phyloP scores from a whole-genome alignment of 2,329 filamentous ascomycete species.

The Cadophora luteo-olivacea region DNA sequence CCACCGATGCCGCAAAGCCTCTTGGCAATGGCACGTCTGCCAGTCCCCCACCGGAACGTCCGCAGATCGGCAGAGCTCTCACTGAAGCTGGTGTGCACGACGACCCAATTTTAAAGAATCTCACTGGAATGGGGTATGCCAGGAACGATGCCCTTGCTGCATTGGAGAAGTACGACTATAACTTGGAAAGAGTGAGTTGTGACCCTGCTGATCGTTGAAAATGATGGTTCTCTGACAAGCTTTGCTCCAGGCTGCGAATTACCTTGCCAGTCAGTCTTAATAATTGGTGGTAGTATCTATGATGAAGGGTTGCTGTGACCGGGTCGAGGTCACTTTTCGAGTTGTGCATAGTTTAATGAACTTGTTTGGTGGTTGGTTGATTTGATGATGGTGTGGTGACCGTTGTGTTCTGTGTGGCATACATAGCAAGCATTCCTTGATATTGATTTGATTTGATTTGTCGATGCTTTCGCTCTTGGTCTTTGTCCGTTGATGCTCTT shows the following conservation, averaged over 20 bases:
- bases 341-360: constrained; percentile 35
- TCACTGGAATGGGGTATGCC: constrained; percentile 89
- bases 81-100: constrained; percentile 81
- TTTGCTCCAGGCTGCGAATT: constrained; percentile 44
- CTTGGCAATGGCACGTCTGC: constrained; percentile 30
- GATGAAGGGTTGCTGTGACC: background rate
- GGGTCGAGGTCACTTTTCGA: constrained; percentile 21
- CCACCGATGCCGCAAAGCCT: constrained; percentile 18
- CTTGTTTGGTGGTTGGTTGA: background rate
- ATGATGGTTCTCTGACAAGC: constrained; percentile 18
- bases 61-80: constrained; percentile 69
- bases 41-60: constrained; percentile 40
- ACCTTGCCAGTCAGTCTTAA: constrained; percentile 44
- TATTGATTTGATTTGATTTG: constrained; percentile 9
- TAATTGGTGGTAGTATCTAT: background rate
- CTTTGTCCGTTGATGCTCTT: background rate
- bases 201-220: background rate
- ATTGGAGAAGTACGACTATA: constrained; percentile 94
- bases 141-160: constrained; percentile 77
- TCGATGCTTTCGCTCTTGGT: background rate
- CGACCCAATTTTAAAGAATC: constrained; percentile 86
- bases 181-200: constrained; percentile 83
- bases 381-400: no score
- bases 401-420: constrained; percentile 12
- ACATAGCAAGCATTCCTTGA: constrained; percentile 20